Evolutionary conservation across 306 rosid species (phyloP), one percentile per base, ranked within the genome.

Genomic region (Crataegus laevigata): DNA sequence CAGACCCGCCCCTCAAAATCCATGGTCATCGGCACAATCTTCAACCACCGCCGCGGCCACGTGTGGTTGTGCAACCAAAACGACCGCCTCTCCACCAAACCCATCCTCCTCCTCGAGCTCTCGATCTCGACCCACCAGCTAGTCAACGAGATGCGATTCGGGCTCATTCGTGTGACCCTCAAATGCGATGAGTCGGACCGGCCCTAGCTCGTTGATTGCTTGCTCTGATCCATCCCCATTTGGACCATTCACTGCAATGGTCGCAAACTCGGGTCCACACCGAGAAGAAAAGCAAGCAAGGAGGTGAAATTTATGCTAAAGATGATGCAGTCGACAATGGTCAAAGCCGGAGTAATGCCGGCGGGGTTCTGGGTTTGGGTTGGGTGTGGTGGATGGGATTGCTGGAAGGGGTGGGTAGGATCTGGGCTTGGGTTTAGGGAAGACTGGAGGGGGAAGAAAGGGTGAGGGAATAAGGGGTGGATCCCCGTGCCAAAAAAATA

Each of bases 1-100:
- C 82, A 78, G 11, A 89, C 91, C 0, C 93, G 97, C 0, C 80
- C 90, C 1, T 89, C 97, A 0, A 90, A 90, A 50, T 78, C 91
- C 2, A 90, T 94, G 97, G 96, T 89, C 0, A 86, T 92, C 58
- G 93, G 96, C 4, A 94, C 97, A 73, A 88, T 92, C 86, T 94
- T 92, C 77, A 93, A 91, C 18, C 82, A 83, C 85, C 88, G 93
- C 17, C 87, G 91, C 0, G 96, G 96, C 65, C 96, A 90, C 68
- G 94, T 91, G 4, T 90, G 93, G 94, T 91, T 91, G 85, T 92
- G 90, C 74, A 64, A 92, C 36, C 96, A 92, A 40, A 89, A 87
- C 60, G 90, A 90, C 66, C 89, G 93, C 2, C 88, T 85, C 28
- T 74, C 92, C 11, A 9, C 71, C 22, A 88, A 83, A n/a, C 97